Evolutionary conservation across 768 basidiomycete species (phyloP).

Genomic region (Hypholoma fasciculare): DNA sequence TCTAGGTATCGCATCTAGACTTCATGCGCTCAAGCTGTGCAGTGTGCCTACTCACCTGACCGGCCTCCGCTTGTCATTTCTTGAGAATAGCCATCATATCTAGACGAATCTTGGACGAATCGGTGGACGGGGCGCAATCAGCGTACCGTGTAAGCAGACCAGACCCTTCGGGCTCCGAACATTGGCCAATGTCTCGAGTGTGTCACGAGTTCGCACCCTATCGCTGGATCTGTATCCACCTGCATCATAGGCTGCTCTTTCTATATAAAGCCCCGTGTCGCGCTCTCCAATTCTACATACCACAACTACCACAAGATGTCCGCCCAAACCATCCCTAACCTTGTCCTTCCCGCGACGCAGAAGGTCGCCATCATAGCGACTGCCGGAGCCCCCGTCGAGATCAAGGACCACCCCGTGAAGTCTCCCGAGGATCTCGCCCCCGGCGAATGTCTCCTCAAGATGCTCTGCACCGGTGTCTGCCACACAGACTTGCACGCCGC

Average conservation of each 20-base stretch:
- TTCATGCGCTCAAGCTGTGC: no score
- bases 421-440: slow-evolving; percentile 55
- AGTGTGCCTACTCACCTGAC: no score
- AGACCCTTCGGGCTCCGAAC: not conserved
- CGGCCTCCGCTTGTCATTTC: no score
- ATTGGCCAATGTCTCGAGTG: not conserved
- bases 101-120: no score
- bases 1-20: no score
- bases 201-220: not conserved
- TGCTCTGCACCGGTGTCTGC: slow-evolving; percentile 82
- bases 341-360: slow-evolving; percentile 38
- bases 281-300: not conserved
- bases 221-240: not conserved
- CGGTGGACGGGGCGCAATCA: no score
- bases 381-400: slow-evolving; percentile 32
- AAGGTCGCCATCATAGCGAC: slow-evolving; percentile 42
- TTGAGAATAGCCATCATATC: no score
- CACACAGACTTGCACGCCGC: slow-evolving; percentile 83
- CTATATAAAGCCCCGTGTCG: not conserved
- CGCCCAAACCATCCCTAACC: not conserved
- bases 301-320: slow-evolving; percentile 1
- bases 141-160: not conserved
- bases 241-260: not conserved
- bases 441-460: slow-evolving; percentile 75
- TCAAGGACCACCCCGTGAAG: slow-evolving; percentile 57